A percentile compares a stretch with the other conserved stretches of the same genome.
These are phyloP conservation scores for Amphichorda felina DNA, from an alignment of 2,329 filamentous ascomycete genomes.

Conservation along the genomic window DNA sequence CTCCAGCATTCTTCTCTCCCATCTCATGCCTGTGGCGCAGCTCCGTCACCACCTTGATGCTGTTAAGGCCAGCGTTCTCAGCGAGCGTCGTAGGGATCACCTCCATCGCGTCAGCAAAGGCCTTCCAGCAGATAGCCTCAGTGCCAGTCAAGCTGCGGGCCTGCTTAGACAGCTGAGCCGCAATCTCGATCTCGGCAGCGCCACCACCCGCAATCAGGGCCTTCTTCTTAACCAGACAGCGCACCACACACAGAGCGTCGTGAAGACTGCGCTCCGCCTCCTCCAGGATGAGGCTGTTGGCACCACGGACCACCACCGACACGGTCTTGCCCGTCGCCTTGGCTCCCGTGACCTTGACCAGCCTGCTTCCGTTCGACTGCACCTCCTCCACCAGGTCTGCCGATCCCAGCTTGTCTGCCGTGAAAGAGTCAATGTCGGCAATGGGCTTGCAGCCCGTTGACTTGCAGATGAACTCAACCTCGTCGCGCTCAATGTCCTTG, in stretches of 20 bases:
- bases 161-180: slow-evolving; percentile 71
- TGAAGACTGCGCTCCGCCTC: slow-evolving; percentile 95
- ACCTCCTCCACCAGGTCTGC: slow-evolving; percentile 93
- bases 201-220: slow-evolving; percentile 96
- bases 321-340: slow-evolving; percentile 79
- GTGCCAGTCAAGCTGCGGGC: slow-evolving; percentile 78
- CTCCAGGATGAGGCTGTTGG: slow-evolving; percentile 88
- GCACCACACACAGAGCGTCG: slow-evolving; percentile 94
- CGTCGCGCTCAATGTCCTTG: slow-evolving; percentile 97
- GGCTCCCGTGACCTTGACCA: slow-evolving; percentile 91
- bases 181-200: slow-evolving; percentile 93
- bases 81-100: slow-evolving; percentile 93
- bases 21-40: slow-evolving; percentile 87
- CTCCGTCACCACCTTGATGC: slow-evolving; percentile 97
- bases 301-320: slow-evolving; percentile 86
- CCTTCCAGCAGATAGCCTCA: slow-evolving; percentile 97
- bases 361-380: slow-evolving; percentile 74
- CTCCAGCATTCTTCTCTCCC: slow-evolving; percentile 90
- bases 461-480: slow-evolving; percentile 99
- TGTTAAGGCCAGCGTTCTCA: slow-evolving; percentile 95
- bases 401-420: slow-evolving; percentile 91
- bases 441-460: slow-evolving; percentile 98
- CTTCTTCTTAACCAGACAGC: slow-evolving; percentile 98
- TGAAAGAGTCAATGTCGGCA: slow-evolving; percentile 96
- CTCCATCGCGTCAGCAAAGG: slow-evolving; percentile 95